Evolutionary conservation across 164 flowering plant species (phyloP).

Genomic region (Vitis rupestris): DNA sequence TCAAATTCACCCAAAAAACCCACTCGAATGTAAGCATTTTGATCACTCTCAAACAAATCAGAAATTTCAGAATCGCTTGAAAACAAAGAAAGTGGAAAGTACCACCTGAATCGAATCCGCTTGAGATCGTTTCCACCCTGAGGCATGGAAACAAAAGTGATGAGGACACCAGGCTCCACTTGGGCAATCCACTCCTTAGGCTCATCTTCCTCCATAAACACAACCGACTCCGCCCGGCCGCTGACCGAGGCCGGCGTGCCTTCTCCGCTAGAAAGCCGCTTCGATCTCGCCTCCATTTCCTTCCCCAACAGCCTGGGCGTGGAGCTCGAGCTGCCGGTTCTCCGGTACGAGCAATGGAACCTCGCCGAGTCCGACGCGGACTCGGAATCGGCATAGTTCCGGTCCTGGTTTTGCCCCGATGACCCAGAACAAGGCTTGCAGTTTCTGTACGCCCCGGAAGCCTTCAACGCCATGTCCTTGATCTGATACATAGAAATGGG

Average conservation of each 20-base stretch:
- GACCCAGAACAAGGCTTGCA: constrained; percentile 90
- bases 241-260: constrained; percentile 75
- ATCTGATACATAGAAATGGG: constrained; percentile 42
- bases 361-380: constrained; percentile 62
- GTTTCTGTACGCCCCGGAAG: constrained; percentile 81
- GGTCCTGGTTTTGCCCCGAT: constrained; percentile 32
- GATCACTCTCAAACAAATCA: constrained; percentile 23
- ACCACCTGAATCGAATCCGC: constrained; percentile 91
- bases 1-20: background rate
- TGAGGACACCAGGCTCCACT: constrained; percentile 94
- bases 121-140: constrained; percentile 92
- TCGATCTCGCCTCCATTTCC: constrained; percentile 63
- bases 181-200: constrained; percentile 97
- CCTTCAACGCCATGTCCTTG: constrained; percentile 93
- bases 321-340: constrained; percentile 63
- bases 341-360: constrained; percentile 55
- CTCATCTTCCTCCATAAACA: constrained; percentile 84
- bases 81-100: background rate
- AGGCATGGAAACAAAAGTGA: constrained; percentile 80
- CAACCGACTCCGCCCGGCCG: constrained; percentile 60
- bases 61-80: constrained; percentile 10
- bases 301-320: constrained; percentile 76
- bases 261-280: constrained; percentile 81
- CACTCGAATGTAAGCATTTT: background rate
- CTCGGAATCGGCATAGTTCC: constrained; percentile 59